Percentiles rank a stretch among this genome's conserved stretches.
These are phyloP conservation scores for Verticillium longisporum DNA, from an alignment of 2,329 filamentous ascomycete species.

Conservation along the genomic window DNA sequence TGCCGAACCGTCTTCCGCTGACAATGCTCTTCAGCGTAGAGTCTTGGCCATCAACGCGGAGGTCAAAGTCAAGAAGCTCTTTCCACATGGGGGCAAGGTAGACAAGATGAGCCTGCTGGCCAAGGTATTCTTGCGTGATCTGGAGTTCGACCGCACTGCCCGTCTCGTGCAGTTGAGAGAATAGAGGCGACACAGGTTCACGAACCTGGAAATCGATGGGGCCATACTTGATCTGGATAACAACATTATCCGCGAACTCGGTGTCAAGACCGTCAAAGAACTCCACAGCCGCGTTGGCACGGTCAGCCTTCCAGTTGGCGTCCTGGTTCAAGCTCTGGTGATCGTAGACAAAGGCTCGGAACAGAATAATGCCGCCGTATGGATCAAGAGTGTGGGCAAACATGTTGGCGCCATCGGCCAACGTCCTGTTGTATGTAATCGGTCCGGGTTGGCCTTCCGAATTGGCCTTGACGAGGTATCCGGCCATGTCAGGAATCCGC, in stretches of 20 bases:
- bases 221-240: slow-evolving; percentile 68
- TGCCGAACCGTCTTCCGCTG: slow-evolving; percentile 50
- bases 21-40: slow-evolving; percentile 55
- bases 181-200: slow-evolving; percentile 59
- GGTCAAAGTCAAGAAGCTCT: slow-evolving; percentile 59
- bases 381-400: slow-evolving; percentile 54
- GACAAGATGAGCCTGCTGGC: slow-evolving; percentile 62
- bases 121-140: slow-evolving; percentile 63
- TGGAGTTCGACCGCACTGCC: slow-evolving; percentile 55
- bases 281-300: slow-evolving; percentile 63
- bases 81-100: slow-evolving; percentile 66
- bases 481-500: slow-evolving; percentile 58
- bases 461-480: slow-evolving; percentile 65
- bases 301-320: slow-evolving; percentile 57
- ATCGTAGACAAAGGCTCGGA: slow-evolving; percentile 67
- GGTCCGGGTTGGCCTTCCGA: slow-evolving; percentile 68
- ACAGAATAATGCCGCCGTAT: slow-evolving; percentile 56
- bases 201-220: slow-evolving; percentile 70
- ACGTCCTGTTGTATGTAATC: slow-evolving; percentile 61
- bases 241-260: slow-evolving; percentile 62
- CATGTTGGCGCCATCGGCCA: slow-evolving; percentile 61
- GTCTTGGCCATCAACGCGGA: slow-evolving; percentile 49
- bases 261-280: slow-evolving; percentile 59
- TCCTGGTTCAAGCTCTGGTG: slow-evolving; percentile 31
- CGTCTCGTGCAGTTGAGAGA: slow-evolving; percentile 41